Conservation (phyloP, 352 stramenopile species). For the Phytopythium delawarense region DNA sequence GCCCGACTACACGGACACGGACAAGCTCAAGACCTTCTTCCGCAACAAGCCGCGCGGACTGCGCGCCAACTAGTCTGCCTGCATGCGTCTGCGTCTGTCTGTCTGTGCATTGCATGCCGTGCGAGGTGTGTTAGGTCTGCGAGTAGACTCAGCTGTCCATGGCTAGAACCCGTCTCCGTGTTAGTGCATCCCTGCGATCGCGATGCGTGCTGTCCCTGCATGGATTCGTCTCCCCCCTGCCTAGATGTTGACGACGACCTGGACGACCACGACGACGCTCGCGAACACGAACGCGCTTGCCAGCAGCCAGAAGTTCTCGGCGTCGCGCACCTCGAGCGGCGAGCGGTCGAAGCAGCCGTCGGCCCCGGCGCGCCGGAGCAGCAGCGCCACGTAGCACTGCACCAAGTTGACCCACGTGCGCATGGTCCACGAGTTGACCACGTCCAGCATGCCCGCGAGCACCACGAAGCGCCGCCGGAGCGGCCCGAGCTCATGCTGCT, state of each 20-base stretch:
- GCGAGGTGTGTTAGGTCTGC: too few relatives aligned
- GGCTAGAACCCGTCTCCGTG: too few relatives aligned
- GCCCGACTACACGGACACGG: slow-evolving; percentile 49
- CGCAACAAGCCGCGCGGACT: slow-evolving; percentile 29
- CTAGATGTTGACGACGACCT: slow-evolving; percentile 64
- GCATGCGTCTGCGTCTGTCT: too few relatives aligned
- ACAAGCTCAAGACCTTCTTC: slow-evolving; percentile 43
- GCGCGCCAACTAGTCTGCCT: slow-evolving; percentile 11
- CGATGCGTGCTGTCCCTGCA: too few relatives aligned
- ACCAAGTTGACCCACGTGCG: slow-evolving; percentile 55
- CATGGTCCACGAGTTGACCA: slow-evolving; percentile 56
- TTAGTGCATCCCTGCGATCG: too few relatives aligned
- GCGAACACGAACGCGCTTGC: slow-evolving; percentile 53
- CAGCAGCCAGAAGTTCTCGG: slow-evolving; percentile 57
- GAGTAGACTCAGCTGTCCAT: too few relatives aligned
- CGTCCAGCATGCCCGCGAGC: slow-evolving; percentile 46
- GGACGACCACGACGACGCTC: slow-evolving; percentile 52
- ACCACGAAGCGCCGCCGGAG: slow-evolving; percentile 50
- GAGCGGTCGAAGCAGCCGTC: slow-evolving; percentile 35
- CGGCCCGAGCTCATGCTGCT: slow-evolving; percentile 32
- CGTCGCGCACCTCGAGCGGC: slow-evolving; percentile 43
- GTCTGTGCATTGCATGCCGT: too few relatives aligned
- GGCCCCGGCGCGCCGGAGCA: slow-evolving; percentile 19
- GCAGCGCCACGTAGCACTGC: slow-evolving; percentile 36
- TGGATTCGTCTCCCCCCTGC: neutral